A percentile compares a stretch with the other conserved stretches of the same genome.
These are phyloP conservation scores for Rhodotorula sp. DNA, from an alignment of 1,284 basidiomycete species.

Conservation along the genomic window DNA sequence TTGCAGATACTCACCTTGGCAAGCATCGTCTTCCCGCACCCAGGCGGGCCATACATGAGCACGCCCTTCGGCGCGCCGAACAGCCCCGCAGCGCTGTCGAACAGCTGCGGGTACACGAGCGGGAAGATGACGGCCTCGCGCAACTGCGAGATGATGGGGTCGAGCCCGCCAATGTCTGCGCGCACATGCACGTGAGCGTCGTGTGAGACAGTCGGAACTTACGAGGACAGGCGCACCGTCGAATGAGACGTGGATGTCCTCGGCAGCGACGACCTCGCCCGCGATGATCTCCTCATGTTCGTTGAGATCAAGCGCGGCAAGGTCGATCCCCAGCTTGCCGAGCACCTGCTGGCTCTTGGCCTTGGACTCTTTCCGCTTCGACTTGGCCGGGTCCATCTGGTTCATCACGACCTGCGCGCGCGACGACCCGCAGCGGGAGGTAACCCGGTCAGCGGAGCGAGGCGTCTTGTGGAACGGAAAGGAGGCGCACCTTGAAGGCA, in stretches of 20 bases:
- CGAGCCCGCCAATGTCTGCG: slow-evolving; percentile 90
- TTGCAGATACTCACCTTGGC: slow-evolving; percentile 5
- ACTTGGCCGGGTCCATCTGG: slow-evolving; percentile 49
- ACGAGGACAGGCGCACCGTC: too few relatives aligned
- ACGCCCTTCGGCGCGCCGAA: slow-evolving; percentile 61
- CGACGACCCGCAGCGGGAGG: too few relatives aligned
- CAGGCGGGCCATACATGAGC: slow-evolving; percentile 54
- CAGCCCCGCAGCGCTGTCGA: slow-evolving; percentile 65
- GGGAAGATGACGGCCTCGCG: slow-evolving; percentile 97
- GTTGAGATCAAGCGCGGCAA: slow-evolving; percentile 67
- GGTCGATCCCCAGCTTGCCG: slow-evolving; percentile 63
- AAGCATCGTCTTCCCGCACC: slow-evolving; percentile 55
- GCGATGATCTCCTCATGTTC: slow-evolving; percentile 83
- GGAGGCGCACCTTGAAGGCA: slow-evolving; percentile 49
- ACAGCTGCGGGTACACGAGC: slow-evolving; percentile 86
- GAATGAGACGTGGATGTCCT: slow-evolving; percentile 75
- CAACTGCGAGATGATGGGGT: slow-evolving; percentile 84
- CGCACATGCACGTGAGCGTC: neutral
- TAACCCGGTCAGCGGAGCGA: neutral
- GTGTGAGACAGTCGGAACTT: slow-evolving; percentile 1
- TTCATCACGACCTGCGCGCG: slow-evolving; percentile 48
- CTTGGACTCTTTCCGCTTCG: slow-evolving; percentile 66
- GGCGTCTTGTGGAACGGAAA: neutral
- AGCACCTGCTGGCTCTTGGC: slow-evolving; percentile 68
- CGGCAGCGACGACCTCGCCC: slow-evolving; percentile 79